These are phyloP conservation scores for Diaporthe vaccinii DNA, from an alignment of 2,329 filamentous ascomycete genomes.

Conservation along the genomic window DNA sequence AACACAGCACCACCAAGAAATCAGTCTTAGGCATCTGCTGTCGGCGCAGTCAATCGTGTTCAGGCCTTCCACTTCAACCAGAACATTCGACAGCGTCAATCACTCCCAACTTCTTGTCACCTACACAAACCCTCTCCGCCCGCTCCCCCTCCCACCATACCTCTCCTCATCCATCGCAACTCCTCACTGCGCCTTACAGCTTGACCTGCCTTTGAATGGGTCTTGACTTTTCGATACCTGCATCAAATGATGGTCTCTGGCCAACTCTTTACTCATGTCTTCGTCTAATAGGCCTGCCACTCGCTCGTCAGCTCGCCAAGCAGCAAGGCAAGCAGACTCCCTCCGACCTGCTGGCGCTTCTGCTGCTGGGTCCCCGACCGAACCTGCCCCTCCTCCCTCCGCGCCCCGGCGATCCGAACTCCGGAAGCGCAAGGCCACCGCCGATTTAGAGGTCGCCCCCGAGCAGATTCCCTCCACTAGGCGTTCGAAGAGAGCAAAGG, in stretches of 20 bases:
- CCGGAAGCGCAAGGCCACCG: constrained; percentile 82
- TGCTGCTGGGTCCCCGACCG: constrained; percentile 55
- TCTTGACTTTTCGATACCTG: constrained; percentile 39
- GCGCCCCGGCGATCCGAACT: constrained; percentile 56
- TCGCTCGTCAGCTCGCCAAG: constrained; percentile 93
- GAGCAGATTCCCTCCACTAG: constrained; percentile 59
- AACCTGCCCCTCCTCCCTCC: constrained; percentile 55
- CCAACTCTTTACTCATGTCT: constrained; percentile 81
- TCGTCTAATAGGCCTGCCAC: constrained; percentile 81
- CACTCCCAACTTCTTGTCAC: constrained; percentile 11
- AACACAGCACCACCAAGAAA: constrained; percentile 10
- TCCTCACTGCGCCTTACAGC: constrained; percentile 44
- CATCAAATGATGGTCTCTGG: constrained; percentile 41
- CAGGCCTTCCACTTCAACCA: neutral
- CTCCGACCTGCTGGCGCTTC: constrained; percentile 56
- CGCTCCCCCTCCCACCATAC: neutral
- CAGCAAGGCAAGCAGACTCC: constrained; percentile 73
- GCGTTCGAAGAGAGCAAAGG: constrained; percentile 80
- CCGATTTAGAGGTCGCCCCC: constrained; percentile 55
- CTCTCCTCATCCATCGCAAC: constrained; percentile 18
- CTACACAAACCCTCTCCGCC: constrained; percentile 6
- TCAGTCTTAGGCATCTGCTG: constrained; percentile 15
- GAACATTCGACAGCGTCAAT: constrained; percentile 14
- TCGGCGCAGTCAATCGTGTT: constrained; percentile 13
- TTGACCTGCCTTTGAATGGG: constrained; percentile 12